Evolutionary conservation across 2,329 filamentous ascomycete genomes (phyloP).

Genomic region (Exserohilum turcica): DNA sequence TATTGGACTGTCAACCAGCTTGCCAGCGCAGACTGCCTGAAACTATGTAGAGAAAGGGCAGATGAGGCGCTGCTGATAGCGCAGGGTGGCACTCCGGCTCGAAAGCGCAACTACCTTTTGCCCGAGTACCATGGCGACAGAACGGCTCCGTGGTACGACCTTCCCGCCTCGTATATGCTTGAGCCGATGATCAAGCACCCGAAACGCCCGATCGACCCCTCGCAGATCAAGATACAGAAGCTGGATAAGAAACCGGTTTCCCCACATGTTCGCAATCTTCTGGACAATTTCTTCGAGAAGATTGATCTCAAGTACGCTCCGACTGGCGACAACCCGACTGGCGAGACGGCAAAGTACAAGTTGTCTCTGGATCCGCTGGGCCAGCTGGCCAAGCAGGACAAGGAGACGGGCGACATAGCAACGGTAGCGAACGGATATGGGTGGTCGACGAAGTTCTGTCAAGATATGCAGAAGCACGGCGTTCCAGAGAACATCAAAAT

Average conservation of each 20-base stretch:
- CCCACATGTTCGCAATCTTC: conserved; percentile 70
- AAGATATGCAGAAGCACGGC: conserved; percentile 70
- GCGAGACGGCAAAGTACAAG: conserved; percentile 53
- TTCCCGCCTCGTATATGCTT: conserved; percentile 81
- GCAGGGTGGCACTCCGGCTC: conserved; percentile 45
- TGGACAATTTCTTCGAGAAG: conserved; percentile 70
- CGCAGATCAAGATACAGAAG: conserved; percentile 67
- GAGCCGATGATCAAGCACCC: conserved; percentile 79
- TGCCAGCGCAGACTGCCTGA: conserved; percentile 60
- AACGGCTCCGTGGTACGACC: conserved; percentile 75
- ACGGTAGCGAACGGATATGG: conserved; percentile 82
- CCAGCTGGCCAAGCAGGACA: conserved; percentile 68
- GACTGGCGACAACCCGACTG: conserved; percentile 47
- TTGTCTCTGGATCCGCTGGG: conserved; percentile 70
- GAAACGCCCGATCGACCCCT: conserved; percentile 72
- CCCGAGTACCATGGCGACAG: conserved; percentile 78
- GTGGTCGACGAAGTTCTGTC: conserved; percentile 80
- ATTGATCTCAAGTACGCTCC: conserved; percentile 57
- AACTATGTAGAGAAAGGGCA: conserved; percentile 65
- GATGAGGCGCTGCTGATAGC: conserved; percentile 50
- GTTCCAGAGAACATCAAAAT: conserved; percentile 30
- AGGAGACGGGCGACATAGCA: conserved; percentile 67
- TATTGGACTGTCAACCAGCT: conserved; percentile 74
- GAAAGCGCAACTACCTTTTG: conserved; percentile 68
- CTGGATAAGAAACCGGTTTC: conserved; percentile 69